These are phyloP conservation scores for Trichoderma polysporum DNA, from an alignment of 2,329 filamentous ascomycete genomes.

Conservation along the genomic window DNA sequence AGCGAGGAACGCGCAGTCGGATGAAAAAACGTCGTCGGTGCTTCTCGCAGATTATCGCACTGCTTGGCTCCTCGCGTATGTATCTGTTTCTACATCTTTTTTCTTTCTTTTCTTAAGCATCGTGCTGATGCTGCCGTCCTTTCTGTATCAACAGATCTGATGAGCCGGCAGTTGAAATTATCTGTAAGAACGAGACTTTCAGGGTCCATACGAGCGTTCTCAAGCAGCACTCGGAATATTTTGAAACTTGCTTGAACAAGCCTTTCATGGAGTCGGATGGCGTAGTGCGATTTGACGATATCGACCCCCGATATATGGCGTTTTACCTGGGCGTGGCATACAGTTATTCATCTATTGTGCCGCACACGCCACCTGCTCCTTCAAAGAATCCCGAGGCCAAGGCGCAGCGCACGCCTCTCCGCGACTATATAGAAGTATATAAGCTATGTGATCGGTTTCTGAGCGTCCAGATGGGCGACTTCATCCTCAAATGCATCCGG, in stretches of 20 bases:
- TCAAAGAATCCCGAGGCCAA: constrained; percentile 30
- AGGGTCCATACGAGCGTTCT: constrained; percentile 34
- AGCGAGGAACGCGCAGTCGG: constrained; percentile 23
- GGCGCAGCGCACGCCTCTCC: constrained; percentile 30
- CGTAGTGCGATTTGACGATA: constrained; percentile 33
- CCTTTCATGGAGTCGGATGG: constrained; percentile 33
- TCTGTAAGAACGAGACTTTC: constrained; percentile 32
- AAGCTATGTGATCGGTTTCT: constrained; percentile 40
- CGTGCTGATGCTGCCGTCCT: background rate
- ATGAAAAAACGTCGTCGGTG: constrained; percentile 25
- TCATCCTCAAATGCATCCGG: constrained; percentile 33
- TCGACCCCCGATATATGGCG: constrained; percentile 36
- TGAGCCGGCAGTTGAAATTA: constrained; percentile 34
- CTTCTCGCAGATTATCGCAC: constrained; percentile 35
- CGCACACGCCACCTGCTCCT: constrained; percentile 29
- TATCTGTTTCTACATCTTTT: background rate
- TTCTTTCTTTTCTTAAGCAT: too few relatives aligned
- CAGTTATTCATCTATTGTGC: constrained; percentile 36
- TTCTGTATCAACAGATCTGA: constrained; percentile 26
- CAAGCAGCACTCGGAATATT: constrained; percentile 37
- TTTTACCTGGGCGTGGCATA: constrained; percentile 39
- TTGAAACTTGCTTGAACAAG: constrained; percentile 31
- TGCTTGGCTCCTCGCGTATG: constrained; percentile 38
- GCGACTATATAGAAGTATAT: constrained; percentile 38
- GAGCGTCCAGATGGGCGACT: constrained; percentile 32